Base-by-base conservation (phyloP, 805 yeast genomes). In the Zygoascus biomembranicola region DNA sequence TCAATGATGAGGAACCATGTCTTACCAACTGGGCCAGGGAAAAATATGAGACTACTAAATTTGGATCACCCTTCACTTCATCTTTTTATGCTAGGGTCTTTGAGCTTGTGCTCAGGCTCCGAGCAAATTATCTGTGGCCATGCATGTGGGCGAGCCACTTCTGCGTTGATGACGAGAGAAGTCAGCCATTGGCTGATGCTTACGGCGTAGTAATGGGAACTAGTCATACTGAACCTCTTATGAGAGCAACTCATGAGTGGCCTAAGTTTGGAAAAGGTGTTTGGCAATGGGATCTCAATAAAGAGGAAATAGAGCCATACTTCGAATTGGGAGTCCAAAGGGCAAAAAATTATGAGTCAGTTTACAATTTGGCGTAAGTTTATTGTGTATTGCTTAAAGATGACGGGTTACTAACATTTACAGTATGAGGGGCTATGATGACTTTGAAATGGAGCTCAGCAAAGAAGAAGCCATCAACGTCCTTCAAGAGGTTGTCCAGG, bases 121-220 rank as follows among this genome's bases (percentile, higher is more conserved):
- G 48, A 26, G 59, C 49, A 19, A 56, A 56, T 43, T 54, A 54
- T 26, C 23, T 56, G 5, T 56, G 59, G 59, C 59, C 59, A 8
- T 49, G 57, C 9, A 56, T 56, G 59, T 56, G 59, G 59, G 52
- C 51, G 13, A 32, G 51, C 35, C 54, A 52, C 56, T 56, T 56
- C 49, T 20, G 37, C 52, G 55, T 52, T 10, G 59, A 56, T 44
- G 59, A 56, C 43, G 47, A 32, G 16, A 28, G 5, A 18, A 51
- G 46, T 43, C 57, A 47, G 32, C 52, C 53, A 6, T 28, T 51
- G 32, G 57, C 59, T 2, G 59, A 55, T 53, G 55, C 56, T 19
- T 56, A 51, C 43, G 59, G 59, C 11, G 53, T 56, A 32, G 59
- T 56, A 3, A 55, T 56, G 52, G 55, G 55, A 8, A 55, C 59